Base-by-base conservation (phyloP, 164 flowering plant genomes). In the Berberis vulgaris region DNA sequence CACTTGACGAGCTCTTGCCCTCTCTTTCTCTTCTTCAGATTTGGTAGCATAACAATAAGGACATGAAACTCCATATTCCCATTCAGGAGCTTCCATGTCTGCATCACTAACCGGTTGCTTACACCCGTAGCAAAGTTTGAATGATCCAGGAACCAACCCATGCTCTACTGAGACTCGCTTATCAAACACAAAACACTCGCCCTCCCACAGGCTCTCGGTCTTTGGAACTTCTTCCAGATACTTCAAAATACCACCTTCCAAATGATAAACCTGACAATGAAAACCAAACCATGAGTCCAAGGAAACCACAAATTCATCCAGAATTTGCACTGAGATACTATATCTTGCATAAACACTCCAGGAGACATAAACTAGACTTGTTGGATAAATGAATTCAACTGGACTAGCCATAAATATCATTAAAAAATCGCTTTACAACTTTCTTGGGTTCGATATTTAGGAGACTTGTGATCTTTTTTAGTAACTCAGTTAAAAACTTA, bases 171-270 rank as follows among this genome's bases (percentile, higher is more conserved):
- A 86, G 59, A 90, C 97, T 67, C 97, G 78, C 66, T 90, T 93
- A 79, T 93, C 97, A 72, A 93, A 93, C 60, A 93, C 98, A 78
- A 90, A 93, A 75, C 98, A 93, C 65, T 90, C 97, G 0, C 98
- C 98, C 65, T 87, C 96, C 98, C 98, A 88, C 0, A 90, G 85
- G 73, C 96, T 87, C 70, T 88, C 84, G 44, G 67, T 50, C 70
- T 80, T 65, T 2, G 97, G 96, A 52, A 90, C 80, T 74, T 93
- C 95, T 78, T 88, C 98, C 0, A 93, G 85, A 69, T 93, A 90
- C 52, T 86, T 90, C 77, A 93, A 65, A 62, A 93, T 88, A 58
- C 98, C 98, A 64, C 97, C 98, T 81, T 86, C 75, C 74, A 93
- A 77, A 75, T 93, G 98, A 81, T 85, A 93, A 46, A 93, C 98